Base-by-base conservation (phyloP, 2,329 filamentous ascomycete species). In the Trichoderma sp. region DNA sequence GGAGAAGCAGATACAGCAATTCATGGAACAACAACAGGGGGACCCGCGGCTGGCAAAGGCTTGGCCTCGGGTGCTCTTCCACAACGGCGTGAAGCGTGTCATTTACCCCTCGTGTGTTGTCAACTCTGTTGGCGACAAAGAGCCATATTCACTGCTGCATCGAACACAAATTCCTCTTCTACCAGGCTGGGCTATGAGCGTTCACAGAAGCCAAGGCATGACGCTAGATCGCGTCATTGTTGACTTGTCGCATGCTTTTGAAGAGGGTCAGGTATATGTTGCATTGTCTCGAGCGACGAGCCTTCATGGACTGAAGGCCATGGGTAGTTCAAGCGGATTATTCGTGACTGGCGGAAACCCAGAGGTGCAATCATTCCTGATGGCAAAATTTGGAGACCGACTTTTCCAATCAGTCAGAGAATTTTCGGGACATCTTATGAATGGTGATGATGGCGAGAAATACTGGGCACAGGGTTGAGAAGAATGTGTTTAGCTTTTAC, bases 131-230 rank as follows among this genome's bases (percentile, higher is more conserved):
- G 89, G 88, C 2, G 82, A 86, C 60, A 80, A 83, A 3, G 31
- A 80, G 69, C 88, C 88, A 0, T 88, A 87, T 21, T 72, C 69
- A 18, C 14, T 72, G 14, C 59, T 72, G 2, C 59, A 72, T 77
- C 85, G 91, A 21, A 91, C 90, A 0, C 91, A 93, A 79, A 86
- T 93, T 9, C 91, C 91, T 0, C 84, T 93, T 0, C 82, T 86
- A 3, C 84, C 90, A 0, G 91, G 88, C 0, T 93, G 91, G 89
- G 91, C 91, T 0, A 88, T 92, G 79, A 92, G 88, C 0, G 88
- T 92, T 2, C 91, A 93, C 80, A 92, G 91, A 81, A 87, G 86
- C 6, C 89, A 93, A 82, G 90, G 91, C 5, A 89, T 92, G 85
- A 92, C 90, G 2, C 83, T 93, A 3, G 87, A 92, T 33, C 85